Evolutionary conservation across 495 filamentous ascomycete species (phyloP), one percentile per base, ranked within the genome.

Genomic region (Opeltia flavorubescens): DNA sequence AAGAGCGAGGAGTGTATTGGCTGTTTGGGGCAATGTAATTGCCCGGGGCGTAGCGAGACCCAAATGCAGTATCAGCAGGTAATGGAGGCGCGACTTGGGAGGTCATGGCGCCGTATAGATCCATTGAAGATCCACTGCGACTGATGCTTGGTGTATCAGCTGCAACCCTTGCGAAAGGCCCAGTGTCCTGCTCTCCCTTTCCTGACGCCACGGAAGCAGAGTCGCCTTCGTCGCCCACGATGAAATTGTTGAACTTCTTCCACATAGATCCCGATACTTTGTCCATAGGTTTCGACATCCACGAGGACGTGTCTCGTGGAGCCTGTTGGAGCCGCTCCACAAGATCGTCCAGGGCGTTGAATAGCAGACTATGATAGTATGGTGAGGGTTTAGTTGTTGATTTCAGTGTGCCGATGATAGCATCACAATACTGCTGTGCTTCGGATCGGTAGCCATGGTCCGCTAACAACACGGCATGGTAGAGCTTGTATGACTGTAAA

Each of bases 211-310:
- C 74, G 2, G 74, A 77, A 20, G 65, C 68, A 31, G 64, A 66
- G 49, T 82, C 78, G 42, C 76, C 77, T 23, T 96, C 89, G 44
- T 95, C 89, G 4, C 93, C 93, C 45, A 83, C 81, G 43, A 99
- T 85, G 55, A 96, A 96, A 49, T 84, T 94, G 58, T 83, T 95
- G 65, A 99, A 94, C 26, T 79, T 84, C 43, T 79, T 83, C 78
- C 84, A 89, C 60, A 95, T 76, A 13, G 80, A 82, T 38, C 77
- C 83, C 13, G 86, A 93, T 0, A 96, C 85, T 58, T 88, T 94
- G 59, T 91, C 87, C 73, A 95, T 89, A 11, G 93, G 85, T 60
- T 86, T 91, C 1, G 86, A 83, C 33, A 96, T 88, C 86, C 88
- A 95, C 3, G 77, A 78, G 15, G 69, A 65, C 29, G 55, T 66